Percentiles rank a stretch among this genome's conserved stretches.
Conservation (phyloP, 768 basidiomycete genomes). For the Mycena albidolilacea region DNA sequence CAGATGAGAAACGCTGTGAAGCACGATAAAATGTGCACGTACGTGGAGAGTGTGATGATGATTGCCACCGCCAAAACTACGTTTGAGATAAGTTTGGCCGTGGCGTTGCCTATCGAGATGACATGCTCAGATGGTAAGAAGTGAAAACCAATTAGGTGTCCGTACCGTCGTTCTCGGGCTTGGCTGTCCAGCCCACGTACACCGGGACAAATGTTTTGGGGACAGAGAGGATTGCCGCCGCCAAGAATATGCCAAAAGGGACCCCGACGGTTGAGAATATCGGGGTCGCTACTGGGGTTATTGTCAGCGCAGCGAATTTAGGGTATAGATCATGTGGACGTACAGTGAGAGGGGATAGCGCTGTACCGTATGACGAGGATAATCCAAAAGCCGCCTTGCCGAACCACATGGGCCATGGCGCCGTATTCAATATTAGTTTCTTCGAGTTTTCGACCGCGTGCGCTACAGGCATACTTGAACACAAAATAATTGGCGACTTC, state of each 20-base stretch:
- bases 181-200: slow-evolving; percentile 86
- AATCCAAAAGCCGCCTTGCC: slow-evolving; percentile 91
- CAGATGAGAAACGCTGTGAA: background rate
- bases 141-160: slow-evolving; percentile 50
- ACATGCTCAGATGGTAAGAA: background rate
- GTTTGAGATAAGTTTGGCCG: slow-evolving; percentile 74
- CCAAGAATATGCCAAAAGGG: slow-evolving; percentile 78
- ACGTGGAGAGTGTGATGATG: slow-evolving; percentile 79
- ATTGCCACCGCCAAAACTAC: slow-evolving; percentile 76
- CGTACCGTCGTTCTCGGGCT: slow-evolving; percentile 59
- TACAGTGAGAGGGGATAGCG: slow-evolving; percentile 90
- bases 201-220: slow-evolving; percentile 94
- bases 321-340: slow-evolving; percentile 43
- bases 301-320: background rate
- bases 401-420: slow-evolving; percentile 75
- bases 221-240: slow-evolving; percentile 85
- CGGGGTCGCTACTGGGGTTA: slow-evolving; percentile 80
- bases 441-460: slow-evolving; percentile 82
- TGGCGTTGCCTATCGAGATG: background rate
- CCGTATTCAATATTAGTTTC: slow-evolving; percentile 68
- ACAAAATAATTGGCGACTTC: slow-evolving; percentile 91
- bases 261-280: slow-evolving; percentile 93
- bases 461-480: slow-evolving; percentile 84
- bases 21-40: slow-evolving; percentile 81
- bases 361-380: slow-evolving; percentile 82